A percentile compares a stretch with the other conserved stretches of the same genome.
Conservation (phyloP, 441 rosid genomes). For the Adansonia madagascariensis region DNA sequence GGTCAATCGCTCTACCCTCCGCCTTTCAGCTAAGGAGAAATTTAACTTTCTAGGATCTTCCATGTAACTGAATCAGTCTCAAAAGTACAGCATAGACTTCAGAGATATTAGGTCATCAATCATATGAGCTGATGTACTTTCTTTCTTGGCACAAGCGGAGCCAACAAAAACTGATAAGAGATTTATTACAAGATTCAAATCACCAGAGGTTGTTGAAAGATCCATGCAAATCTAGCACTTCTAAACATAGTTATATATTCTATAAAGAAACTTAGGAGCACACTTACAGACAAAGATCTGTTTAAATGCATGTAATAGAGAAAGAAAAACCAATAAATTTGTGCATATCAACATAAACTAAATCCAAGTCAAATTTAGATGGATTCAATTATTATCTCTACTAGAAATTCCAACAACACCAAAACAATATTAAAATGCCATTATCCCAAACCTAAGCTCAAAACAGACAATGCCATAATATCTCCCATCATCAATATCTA, state of each 20-base stretch:
- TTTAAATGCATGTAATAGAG: not conserved
- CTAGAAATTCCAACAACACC: not conserved
- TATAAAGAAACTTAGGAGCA: not conserved
- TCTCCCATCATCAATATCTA: not conserved
- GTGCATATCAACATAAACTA: not conserved
- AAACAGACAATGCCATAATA: not conserved
- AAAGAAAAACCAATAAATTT: not conserved
- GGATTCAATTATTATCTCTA: not conserved
- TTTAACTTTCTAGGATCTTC: not conserved
- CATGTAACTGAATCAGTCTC: not conserved
- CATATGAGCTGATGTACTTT: not conserved
- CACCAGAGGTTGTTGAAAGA: not conserved
- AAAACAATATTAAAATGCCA: not conserved
- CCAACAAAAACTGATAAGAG: not conserved
- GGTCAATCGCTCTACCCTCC: not conserved
- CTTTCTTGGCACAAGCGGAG: not conserved
- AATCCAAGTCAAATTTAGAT: slow-evolving; percentile 1
- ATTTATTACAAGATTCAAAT: not conserved
- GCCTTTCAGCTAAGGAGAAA: not conserved
- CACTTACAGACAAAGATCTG: not conserved
- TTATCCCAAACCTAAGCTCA: not conserved
- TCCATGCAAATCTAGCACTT: slow-evolving; percentile 1
- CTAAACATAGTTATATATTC: slow-evolving; percentile 4
- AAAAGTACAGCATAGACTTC: not conserved
- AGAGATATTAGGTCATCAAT: not conserved